Conservation (phyloP, 345 rosid species). For the Populus tremula region DNA sequence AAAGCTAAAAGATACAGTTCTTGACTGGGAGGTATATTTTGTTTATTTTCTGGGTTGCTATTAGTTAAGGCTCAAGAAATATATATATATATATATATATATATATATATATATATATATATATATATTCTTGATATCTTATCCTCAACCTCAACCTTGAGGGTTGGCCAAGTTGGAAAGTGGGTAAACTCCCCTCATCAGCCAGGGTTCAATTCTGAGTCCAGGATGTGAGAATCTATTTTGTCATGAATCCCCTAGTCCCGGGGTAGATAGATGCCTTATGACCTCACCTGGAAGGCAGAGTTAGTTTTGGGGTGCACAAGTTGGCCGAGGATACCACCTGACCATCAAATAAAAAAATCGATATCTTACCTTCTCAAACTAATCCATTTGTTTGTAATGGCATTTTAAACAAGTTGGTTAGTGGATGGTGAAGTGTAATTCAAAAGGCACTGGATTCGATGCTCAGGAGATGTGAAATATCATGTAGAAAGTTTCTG, state of each 20-base stretch:
- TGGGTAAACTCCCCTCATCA: too few species aligned
- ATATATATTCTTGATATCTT: background rate
- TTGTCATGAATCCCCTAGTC: too few species aligned
- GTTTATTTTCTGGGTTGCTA: background rate
- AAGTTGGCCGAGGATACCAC: too few species aligned
- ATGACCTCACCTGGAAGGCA: too few species aligned
- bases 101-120: too few species aligned
- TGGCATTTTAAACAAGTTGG: background rate
- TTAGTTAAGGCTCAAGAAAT: background rate
- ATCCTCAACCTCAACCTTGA: too few species aligned
- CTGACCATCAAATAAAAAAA: too few species aligned
- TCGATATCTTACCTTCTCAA: background rate
- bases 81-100: background rate
- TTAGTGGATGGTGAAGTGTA: background rate
- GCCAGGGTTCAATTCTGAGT: too few species aligned
- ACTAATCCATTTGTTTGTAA: background rate
- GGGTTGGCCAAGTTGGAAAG: too few species aligned
- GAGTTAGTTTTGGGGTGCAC: too few species aligned
- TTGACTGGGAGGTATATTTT: conserved; percentile 91
- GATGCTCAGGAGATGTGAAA: background rate
- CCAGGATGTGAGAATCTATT: too few species aligned
- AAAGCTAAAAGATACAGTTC: conserved; percentile 89
- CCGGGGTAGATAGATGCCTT: too few species aligned
- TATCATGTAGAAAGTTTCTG: background rate
- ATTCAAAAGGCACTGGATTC: background rate